Evolutionary conservation across 2,329 filamentous ascomycete genomes (phyloP).

Genomic region (Xylariaceae sp.): DNA sequence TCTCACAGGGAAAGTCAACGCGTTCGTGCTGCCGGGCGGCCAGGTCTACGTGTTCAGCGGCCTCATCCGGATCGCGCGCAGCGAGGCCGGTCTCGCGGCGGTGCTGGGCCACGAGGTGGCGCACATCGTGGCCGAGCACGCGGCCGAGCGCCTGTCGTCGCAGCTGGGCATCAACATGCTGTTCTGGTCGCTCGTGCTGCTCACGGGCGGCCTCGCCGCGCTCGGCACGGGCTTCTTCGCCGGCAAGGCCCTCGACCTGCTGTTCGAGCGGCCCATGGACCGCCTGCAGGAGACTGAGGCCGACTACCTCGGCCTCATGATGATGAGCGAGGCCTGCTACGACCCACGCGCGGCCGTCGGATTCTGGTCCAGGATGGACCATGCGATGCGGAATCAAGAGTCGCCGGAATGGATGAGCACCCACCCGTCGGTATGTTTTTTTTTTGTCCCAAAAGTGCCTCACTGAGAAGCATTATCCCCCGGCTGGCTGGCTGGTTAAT

Average conservation of each 20-base stretch:
- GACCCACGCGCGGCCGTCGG: constrained; percentile 58
- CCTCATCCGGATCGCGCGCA: constrained; percentile 58
- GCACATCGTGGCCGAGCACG: constrained; percentile 64
- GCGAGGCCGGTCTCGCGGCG: constrained; percentile 63
- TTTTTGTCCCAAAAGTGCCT: too few species aligned
- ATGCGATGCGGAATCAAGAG: constrained; percentile 31
- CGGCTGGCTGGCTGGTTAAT: too few species aligned
- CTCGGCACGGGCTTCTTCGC: constrained; percentile 33
- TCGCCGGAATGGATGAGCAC: constrained; percentile 68
- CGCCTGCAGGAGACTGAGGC: constrained; percentile 69
- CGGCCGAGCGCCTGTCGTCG: constrained; percentile 54
- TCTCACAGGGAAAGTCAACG: constrained; percentile 58
- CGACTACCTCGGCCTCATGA: constrained; percentile 73
- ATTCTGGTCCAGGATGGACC: constrained; percentile 63
- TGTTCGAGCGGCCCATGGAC: constrained; percentile 61
- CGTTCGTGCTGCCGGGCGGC: constrained; percentile 70
- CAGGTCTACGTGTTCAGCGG: constrained; percentile 76
- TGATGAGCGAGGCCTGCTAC: constrained; percentile 77
- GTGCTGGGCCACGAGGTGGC: constrained; percentile 76
- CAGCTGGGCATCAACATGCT: constrained; percentile 45
- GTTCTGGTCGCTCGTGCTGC: constrained; percentile 40
- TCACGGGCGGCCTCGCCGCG: constrained; percentile 38
- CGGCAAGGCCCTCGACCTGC: constrained; percentile 49
- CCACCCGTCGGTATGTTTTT: constrained; percentile 57
- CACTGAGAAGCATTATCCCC: too few species aligned